phyloP scores from a whole-genome alignment of 2,329 filamentous ascomycete species.

The Trichophyton schoenleinii region DNA sequence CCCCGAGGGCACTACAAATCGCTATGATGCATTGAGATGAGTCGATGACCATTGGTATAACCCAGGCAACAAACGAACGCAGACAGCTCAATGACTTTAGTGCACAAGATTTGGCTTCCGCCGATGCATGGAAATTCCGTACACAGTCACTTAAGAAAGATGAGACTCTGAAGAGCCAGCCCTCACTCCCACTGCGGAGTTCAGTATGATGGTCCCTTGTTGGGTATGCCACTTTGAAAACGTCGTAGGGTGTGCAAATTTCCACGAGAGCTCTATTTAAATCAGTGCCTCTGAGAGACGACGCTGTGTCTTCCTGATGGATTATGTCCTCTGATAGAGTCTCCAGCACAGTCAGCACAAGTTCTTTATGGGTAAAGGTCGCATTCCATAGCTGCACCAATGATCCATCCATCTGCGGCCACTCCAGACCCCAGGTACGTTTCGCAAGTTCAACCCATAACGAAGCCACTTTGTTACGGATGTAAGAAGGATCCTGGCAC shows the following conservation, averaged over 20 bases:
- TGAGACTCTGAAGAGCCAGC: conserved; percentile 72
- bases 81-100: conserved; percentile 66
- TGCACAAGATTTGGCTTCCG: conserved; percentile 56
- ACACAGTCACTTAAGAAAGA: conserved; percentile 63
- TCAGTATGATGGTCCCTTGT: conserved; percentile 56
- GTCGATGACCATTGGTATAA: conserved; percentile 68
- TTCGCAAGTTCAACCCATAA: conserved; percentile 94
- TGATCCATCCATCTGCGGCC: conserved; percentile 85
- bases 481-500: conserved; percentile 62
- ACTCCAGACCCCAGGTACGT: conserved; percentile 79
- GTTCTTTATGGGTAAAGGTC: conserved; percentile 57
- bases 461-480: conserved; percentile 87
- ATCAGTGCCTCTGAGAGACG: conserved; percentile 67
- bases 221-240: conserved; percentile 65
- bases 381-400: conserved; percentile 67
- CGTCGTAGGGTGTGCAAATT: conserved; percentile 69
- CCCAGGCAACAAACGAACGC: conserved; percentile 72
- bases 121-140: conserved; percentile 51
- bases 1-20: conserved; percentile 59
- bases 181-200: conserved; percentile 61
- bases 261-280: conserved; percentile 86
- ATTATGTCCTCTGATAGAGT: conserved; percentile 91
- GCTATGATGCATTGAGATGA: conserved; percentile 57
- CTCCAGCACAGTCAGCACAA: conserved; percentile 80
- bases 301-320: conserved; percentile 75